Evolutionary conservation across 192 early-diverging fungal genomes (phyloP).

Genomic region (Podila minutissima): DNA sequence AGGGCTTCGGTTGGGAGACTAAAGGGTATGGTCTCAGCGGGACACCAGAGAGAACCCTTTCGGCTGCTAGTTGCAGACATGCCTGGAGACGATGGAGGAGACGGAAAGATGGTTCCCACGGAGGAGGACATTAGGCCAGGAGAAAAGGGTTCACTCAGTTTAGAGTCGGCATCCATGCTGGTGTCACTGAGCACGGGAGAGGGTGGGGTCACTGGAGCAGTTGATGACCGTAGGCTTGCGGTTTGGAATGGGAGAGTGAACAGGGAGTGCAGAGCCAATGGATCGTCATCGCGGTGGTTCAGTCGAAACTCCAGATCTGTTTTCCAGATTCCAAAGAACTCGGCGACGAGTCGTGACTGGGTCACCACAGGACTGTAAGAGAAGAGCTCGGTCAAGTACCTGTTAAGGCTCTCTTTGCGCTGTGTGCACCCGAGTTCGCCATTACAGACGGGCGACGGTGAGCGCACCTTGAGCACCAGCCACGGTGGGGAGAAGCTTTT

Average conservation of each 20-base stretch:
- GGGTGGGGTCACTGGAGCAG: background rate
- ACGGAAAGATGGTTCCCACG: background rate
- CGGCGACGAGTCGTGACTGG: constrained; percentile 15
- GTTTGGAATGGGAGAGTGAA: background rate
- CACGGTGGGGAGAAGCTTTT: background rate
- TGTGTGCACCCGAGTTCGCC: background rate
- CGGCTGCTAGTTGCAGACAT: background rate
- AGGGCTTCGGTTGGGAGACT: background rate
- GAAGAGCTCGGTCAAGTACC: constrained; percentile 10
- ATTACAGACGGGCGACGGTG: background rate
- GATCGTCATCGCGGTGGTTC: constrained; percentile 3
- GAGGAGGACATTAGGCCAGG: background rate
- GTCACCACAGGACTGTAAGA: background rate
- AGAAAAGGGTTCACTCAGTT: background rate
- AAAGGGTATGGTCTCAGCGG: background rate
- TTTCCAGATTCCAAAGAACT: constrained; percentile 36
- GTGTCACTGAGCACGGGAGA: background rate
- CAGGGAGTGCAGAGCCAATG: constrained; percentile 12
- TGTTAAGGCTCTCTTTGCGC: constrained; percentile 5
- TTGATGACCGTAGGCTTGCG: background rate
- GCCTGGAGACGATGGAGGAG: background rate
- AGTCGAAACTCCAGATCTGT: constrained; percentile 22
- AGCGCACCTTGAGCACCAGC: background rate
- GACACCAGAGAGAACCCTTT: background rate
- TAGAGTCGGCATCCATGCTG: background rate